Base-by-base conservation (phyloP, 2,329 filamentous ascomycete species). In the Pestalotiopsis sp. region DNA sequence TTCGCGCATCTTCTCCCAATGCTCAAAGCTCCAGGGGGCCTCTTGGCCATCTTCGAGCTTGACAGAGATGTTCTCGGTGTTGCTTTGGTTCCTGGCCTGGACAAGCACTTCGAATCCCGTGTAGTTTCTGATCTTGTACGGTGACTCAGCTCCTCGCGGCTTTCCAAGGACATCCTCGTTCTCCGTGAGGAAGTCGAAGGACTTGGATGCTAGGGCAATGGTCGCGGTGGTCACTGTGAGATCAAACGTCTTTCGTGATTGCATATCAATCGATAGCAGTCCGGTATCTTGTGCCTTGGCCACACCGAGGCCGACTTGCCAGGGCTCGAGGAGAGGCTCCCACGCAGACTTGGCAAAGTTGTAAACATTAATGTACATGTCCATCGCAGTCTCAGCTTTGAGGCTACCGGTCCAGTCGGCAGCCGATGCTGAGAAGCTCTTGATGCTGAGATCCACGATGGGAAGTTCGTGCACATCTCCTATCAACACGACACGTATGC, bases 341-440 rank as follows among this genome's bases (percentile, higher is more conserved):
- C 96, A 99, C 3, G 94, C 94, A 0, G 96, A 99, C 79, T 99
- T 99, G 14, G 96, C 96, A 81, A 99, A 99, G 80, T 99, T 99
- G 85, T 97, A 99, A 31, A 99, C 92, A 75, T 98, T 99, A 74
- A 97, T 89, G 79, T 97, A 97, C 72, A 95, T 94, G 71, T 98
- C 94, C 62, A 99, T 91, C n/a, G 90, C 92, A 0, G 94, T 93
- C 76, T 98, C 94, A 0, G 93, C 95, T 75, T 91, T 94, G 79
- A 99, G 86, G 25, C 91, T 92, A 4, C 91, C 91, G 1, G 95
- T 95, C 96, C 96, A 99, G 77, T 99, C 94, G 72, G 92, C 90
- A 3, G 97, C 93, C 60, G 92, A 90, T 2, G 95, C 88, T 4
- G 90, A 92, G 76, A 98, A 98, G 66, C 91, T 91, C 81, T 97